Percentiles rank a stretch among this genome's conserved stretches.
Evolutionary conservation across 768 basidiomycete species (phyloP).

Genomic region (Rhodosporidiobolus odoratus): DNA sequence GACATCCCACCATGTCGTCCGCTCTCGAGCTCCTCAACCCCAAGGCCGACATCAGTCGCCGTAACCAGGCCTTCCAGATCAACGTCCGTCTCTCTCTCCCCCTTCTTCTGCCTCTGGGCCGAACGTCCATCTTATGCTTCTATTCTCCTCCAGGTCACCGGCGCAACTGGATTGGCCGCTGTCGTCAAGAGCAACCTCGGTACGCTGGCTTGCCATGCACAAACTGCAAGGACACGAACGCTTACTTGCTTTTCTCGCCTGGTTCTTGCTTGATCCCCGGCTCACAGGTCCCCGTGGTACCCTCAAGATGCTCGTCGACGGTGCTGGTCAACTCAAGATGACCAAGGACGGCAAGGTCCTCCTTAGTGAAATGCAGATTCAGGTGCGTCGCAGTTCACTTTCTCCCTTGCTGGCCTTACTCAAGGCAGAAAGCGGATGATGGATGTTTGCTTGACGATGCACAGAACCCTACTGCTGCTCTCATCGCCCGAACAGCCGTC

Average conservation of each 20-base stretch:
- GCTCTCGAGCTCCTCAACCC: constrained; percentile 47
- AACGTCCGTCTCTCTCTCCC: constrained; percentile 41
- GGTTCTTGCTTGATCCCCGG: not conserved
- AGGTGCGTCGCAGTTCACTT: constrained; percentile 45
- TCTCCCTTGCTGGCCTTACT: not conserved
- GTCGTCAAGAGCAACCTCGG: constrained; percentile 97
- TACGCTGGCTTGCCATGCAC: constrained; percentile 44
- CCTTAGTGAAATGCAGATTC: constrained; percentile 98
- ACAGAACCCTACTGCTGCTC: constrained; percentile 90
- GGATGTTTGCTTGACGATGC: constrained; percentile 47
- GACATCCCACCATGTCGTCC: constrained; percentile 39
- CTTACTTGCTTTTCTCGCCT: not conserved
- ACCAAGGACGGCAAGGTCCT: constrained; percentile 99
- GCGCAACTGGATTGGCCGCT: constrained; percentile 88
- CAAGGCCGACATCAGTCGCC: constrained; percentile 46
- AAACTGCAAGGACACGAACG: no score
- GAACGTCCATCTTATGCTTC: not conserved
- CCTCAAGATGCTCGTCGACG: constrained; percentile 98
- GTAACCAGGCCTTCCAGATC: constrained; percentile 49
- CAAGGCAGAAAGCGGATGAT: not conserved
- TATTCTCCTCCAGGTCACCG: constrained; percentile 10
- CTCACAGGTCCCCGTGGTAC: constrained; percentile 84
- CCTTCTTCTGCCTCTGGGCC: no score
- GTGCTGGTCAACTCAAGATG: constrained; percentile 98
- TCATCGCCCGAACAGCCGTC: constrained; percentile 97